phyloP scores from a whole-genome alignment of 2,329 filamentous ascomycete species.

The Aspergillus aculeatinus region DNA sequence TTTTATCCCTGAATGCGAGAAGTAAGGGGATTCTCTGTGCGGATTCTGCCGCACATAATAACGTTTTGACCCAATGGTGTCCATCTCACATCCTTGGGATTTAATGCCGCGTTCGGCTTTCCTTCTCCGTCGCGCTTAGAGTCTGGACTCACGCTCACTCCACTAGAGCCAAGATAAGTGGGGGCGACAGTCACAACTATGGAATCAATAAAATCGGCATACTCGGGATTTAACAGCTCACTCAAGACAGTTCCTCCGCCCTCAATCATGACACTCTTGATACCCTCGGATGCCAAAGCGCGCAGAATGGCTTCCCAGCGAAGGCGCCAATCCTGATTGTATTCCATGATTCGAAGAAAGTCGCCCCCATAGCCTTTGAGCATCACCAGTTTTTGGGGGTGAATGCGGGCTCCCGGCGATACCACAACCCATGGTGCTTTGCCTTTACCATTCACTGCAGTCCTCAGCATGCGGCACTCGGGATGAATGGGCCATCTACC shows the following conservation, averaged over 20 bases:
- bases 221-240: constrained; percentile 65
- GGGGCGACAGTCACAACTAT: constrained; percentile 89
- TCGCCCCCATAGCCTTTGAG: constrained; percentile 49
- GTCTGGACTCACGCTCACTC: constrained; percentile 74
- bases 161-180: constrained; percentile 81
- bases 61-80: constrained; percentile 77
- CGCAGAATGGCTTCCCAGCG: constrained; percentile 65
- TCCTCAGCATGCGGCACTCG: constrained; percentile 64
- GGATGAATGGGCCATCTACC: constrained; percentile 67
- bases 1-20: not conserved
- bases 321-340: constrained; percentile 49
- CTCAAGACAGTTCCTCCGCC: constrained; percentile 83
- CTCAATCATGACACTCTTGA: constrained; percentile 86
- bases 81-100: constrained; percentile 69
- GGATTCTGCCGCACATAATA: constrained; percentile 70
- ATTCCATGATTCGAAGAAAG: constrained; percentile 42
- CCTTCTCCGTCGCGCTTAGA: constrained; percentile 53
- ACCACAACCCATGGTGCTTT: constrained; percentile 72
- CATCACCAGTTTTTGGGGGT: constrained; percentile 47
- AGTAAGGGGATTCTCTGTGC: constrained; percentile 3
- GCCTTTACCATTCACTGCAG: constrained; percentile 65
- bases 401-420: constrained; percentile 46
- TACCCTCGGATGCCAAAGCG: constrained; percentile 57
- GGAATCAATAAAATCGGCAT: constrained; percentile 65
- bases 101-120: constrained; percentile 59